A percentile compares a stretch with the other conserved stretches of the same genome.
phyloP scores from a whole-genome alignment of 169 alveolate genomes.

The Eimeria maxima region DNA sequence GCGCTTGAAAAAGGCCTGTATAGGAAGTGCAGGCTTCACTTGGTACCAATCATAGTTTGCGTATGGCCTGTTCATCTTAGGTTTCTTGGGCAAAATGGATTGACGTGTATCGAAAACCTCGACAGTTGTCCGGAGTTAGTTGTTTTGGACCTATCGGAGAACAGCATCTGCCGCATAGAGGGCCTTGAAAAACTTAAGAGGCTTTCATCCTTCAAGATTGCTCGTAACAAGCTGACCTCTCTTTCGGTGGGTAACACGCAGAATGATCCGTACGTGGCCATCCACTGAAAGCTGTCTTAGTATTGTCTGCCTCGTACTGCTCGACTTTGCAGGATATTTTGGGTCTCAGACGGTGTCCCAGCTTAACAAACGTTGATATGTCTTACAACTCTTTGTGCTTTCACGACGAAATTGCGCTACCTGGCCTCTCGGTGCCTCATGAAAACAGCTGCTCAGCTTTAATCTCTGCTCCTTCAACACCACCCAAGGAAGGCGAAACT shows the following conservation, averaged over 20 bases:
- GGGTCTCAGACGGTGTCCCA: slow-evolving; percentile 90
- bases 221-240: slow-evolving; percentile 88
- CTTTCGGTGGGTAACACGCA: slow-evolving; percentile 78
- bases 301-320: background rate
- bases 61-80: slow-evolving; percentile 55
- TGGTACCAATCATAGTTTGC: background rate
- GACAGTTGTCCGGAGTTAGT: slow-evolving; percentile 90
- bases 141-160: slow-evolving; percentile 94
- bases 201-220: slow-evolving; percentile 78
- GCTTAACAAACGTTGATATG: slow-evolving; percentile 90
- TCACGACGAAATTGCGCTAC: background rate
- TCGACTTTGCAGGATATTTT: slow-evolving; percentile 85
- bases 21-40: background rate
- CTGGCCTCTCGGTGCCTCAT: background rate
- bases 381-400: slow-evolving; percentile 88
- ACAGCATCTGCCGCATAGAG: slow-evolving; percentile 88
- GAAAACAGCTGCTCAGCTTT: background rate
- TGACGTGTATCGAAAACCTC: slow-evolving; percentile 93
- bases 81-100: slow-evolving; percentile 93
- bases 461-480: background rate
- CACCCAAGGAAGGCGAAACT: background rate
- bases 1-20: background rate
- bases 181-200: slow-evolving; percentile 81
- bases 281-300: background rate
- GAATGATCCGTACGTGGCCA: background rate